These are phyloP conservation scores for Mortierella sp. DNA, from an alignment of 371 early-diverging fungal genomes.

Conservation along the genomic window DNA sequence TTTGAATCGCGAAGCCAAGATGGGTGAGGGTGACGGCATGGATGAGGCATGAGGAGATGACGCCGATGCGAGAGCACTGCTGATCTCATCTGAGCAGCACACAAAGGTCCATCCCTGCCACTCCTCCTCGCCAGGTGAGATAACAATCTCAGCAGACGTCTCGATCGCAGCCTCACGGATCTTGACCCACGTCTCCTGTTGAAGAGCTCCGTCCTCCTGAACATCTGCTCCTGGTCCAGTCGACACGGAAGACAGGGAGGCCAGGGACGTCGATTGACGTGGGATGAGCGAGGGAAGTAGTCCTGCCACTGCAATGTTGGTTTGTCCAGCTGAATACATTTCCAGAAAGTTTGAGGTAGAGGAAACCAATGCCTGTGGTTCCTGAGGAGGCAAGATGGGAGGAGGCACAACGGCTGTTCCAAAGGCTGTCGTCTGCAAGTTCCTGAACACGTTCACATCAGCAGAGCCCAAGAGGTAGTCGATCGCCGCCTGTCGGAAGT, in stretches of 20 bases:
- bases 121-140: conserved; percentile 68
- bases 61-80: conserved; percentile 35
- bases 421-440: conserved; percentile 54
- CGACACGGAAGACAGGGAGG: neutral
- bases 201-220: conserved; percentile 22
- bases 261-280: neutral
- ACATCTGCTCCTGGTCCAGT: neutral
- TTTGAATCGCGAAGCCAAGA: neutral
- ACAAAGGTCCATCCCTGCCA: conserved; percentile 74
- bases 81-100: conserved; percentile 56
- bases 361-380: neutral
- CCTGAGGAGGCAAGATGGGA: conserved; percentile 27
- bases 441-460: conserved; percentile 56
- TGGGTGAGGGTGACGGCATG: neutral
- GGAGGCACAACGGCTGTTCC: conserved; percentile 44
- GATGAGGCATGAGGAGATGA: conserved; percentile 32
- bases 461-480: conserved; percentile 60
- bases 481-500: conserved; percentile 64
- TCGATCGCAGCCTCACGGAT: conserved; percentile 54
- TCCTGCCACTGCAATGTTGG: neutral
- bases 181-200: conserved; percentile 46
- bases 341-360: neutral
- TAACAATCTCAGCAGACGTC: conserved; percentile 66
- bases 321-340: neutral
- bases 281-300: conserved; percentile 22